These are phyloP conservation scores for Gossypium rotundifolium DNA, from an alignment of 345 rosid species.

Conservation along the genomic window DNA sequence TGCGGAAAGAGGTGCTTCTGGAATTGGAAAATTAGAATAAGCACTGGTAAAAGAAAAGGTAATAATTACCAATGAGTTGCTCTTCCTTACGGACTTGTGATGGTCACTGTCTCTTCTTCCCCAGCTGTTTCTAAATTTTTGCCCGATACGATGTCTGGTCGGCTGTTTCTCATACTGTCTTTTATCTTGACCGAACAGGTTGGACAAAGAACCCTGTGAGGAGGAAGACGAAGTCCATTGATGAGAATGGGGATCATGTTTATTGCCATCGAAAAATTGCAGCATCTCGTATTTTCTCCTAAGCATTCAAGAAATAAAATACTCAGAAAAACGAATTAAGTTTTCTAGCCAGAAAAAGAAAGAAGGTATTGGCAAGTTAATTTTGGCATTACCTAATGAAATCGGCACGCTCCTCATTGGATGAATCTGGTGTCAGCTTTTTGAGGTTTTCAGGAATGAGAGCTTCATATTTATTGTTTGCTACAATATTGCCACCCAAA, in stretches of 20 bases:
- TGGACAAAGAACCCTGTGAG: conserved; percentile 27
- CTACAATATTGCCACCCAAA: conserved; percentile 69
- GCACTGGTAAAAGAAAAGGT: neutral
- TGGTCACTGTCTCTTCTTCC: conserved; percentile 64
- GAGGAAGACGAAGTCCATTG: conserved; percentile 30
- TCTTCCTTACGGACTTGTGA: conserved; percentile 57
- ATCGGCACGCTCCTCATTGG: conserved; percentile 67
- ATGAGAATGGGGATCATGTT: conserved; percentile 40
- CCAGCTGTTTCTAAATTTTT: conserved; percentile 87
- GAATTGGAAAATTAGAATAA: neutral
- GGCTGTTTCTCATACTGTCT: conserved; percentile 42
- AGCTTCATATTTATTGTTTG: conserved; percentile 76
- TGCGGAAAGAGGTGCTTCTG: neutral
- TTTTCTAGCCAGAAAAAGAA: neutral
- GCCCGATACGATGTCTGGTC: conserved; percentile 62
- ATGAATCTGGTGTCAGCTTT: conserved; percentile 79
- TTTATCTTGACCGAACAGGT: conserved; percentile 35
- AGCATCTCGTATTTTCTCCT: conserved; percentile 83
- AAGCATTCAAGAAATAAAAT: conserved; percentile 20
- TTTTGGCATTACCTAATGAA: conserved; percentile 55
- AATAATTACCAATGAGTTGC: conserved; percentile 54
- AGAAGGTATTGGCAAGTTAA: neutral
- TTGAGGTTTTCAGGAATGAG: conserved; percentile 42
- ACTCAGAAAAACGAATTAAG: conserved; percentile 3
- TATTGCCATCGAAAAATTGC: conserved; percentile 48